Conservation (phyloP, 2,329 filamentous ascomycete genomes). For the Exophiala phaeomuriformis region DNA sequence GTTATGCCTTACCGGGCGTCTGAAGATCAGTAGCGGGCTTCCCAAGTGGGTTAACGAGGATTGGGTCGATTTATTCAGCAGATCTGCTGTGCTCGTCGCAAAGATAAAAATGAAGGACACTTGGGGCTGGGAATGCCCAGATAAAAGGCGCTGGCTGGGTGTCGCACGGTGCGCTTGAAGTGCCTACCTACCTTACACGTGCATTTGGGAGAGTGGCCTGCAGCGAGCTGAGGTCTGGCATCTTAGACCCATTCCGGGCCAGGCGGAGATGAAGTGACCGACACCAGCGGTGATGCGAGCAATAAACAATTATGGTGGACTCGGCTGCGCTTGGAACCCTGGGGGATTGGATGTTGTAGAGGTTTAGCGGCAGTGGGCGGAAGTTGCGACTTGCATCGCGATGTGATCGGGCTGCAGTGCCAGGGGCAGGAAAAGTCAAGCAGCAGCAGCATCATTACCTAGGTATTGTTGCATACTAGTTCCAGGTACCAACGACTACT, state of each 20-base stretch:
- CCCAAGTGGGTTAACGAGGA: background rate
- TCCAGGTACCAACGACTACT: too few relatives aligned
- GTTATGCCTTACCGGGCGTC: background rate
- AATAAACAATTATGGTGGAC: background rate
- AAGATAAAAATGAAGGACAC: background rate
- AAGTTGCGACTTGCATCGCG: background rate
- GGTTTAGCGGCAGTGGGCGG: background rate
- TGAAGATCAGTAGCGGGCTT: background rate
- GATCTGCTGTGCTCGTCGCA: background rate
- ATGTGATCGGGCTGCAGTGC: background rate
- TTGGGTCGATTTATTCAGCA: background rate
- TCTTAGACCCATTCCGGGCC: background rate
- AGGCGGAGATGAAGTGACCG: constrained; percentile 6
- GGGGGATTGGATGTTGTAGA: background rate
- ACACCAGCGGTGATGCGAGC: background rate
- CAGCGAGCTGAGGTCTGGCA: background rate
- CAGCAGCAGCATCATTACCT: too few relatives aligned
- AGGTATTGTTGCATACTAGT: too few relatives aligned
- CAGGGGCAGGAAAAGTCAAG: background rate
- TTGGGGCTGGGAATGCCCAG: background rate
- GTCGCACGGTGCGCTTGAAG: background rate
- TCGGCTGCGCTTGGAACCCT: background rate
- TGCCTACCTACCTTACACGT: background rate
- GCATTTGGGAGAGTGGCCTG: background rate
- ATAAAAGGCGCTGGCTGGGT: background rate